A percentile compares a stretch with the other conserved stretches of the same genome.
Evolutionary conservation across 768 basidiomycete genomes (phyloP).

Genomic region (Cystofilobasidium capitatum): DNA sequence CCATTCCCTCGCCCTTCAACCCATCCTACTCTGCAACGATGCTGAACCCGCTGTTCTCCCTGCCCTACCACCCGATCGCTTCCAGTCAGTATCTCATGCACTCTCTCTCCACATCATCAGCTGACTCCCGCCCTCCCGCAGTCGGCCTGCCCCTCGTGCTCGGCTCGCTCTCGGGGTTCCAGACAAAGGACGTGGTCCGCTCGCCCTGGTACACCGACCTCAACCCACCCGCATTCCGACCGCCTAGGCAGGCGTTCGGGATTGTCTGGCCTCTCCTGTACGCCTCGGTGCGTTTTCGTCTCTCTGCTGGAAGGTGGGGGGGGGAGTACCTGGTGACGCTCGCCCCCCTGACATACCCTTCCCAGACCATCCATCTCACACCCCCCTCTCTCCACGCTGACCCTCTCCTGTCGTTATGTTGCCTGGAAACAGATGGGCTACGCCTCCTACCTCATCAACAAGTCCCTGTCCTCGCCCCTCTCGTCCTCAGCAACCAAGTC

Average conservation of each 20-base stretch:
- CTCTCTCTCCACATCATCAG: not conserved
- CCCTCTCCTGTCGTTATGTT: not conserved
- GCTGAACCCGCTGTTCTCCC: conserved; percentile 6
- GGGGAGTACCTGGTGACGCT: no score
- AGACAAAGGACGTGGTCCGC: conserved; percentile 6
- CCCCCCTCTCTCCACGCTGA: not conserved
- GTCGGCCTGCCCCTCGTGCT: conserved; percentile 21
- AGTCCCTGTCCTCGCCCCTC: conserved; percentile 29
- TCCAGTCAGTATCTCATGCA: not conserved
- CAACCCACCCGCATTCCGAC: not conserved
- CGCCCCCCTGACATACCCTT: no score
- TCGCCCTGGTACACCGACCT: conserved; percentile 21
- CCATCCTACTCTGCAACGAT: no score
- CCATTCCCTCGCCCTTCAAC: no score
- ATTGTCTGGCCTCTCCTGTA: conserved; percentile 24
- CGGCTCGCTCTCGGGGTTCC: conserved; percentile 13
- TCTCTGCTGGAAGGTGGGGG: no score
- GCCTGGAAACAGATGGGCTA: conserved; percentile 48
- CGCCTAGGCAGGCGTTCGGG: conserved; percentile 18
- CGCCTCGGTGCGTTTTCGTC: conserved; percentile 2
- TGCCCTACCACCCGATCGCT: conserved; percentile 7
- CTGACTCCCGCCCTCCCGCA: not conserved
- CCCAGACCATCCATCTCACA: not conserved
- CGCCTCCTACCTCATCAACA: conserved; percentile 55
- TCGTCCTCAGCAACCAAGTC: conserved; percentile 36